phyloP scores from a whole-genome alignment of 2,329 filamentous ascomycete species.

The Arthrobotrys musiformis region DNA sequence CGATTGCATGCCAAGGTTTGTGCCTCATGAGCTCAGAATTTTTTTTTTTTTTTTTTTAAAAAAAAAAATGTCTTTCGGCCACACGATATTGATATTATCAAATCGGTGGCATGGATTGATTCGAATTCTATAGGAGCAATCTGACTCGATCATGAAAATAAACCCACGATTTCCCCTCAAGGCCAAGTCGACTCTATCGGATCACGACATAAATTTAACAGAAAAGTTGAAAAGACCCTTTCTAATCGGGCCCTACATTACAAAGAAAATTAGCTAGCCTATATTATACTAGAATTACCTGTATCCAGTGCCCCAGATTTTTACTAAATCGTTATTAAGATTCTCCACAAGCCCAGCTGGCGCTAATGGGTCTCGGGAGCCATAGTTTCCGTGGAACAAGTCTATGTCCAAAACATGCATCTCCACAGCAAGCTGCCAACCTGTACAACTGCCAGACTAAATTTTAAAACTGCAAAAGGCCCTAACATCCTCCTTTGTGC shows the following conservation, averaged over 20 bases:
- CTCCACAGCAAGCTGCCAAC: not conserved
- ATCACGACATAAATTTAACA: too few species aligned
- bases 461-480: conserved; percentile 27
- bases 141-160: too few species aligned
- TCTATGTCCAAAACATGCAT: not conserved
- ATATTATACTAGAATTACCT: not conserved
- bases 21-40: too few species aligned
- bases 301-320: conserved; percentile 4
- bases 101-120: not conserved
- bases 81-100: not conserved
- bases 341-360: not conserved
- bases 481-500: not conserved
- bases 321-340: not conserved
- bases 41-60: too few species aligned
- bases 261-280: not conserved
- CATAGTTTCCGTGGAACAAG: conserved; percentile 14
- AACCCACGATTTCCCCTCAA: too few species aligned
- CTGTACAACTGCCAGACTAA: not conserved
- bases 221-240: too few species aligned
- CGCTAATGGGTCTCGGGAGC: conserved; percentile 17
- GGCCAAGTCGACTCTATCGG: too few species aligned
- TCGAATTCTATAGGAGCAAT: too few species aligned
- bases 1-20: not conserved
- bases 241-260: too few species aligned
- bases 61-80: not conserved